Conservation (phyloP, 371 early-diverging fungal species). For the Apophysomyces ossiformis region DNA sequence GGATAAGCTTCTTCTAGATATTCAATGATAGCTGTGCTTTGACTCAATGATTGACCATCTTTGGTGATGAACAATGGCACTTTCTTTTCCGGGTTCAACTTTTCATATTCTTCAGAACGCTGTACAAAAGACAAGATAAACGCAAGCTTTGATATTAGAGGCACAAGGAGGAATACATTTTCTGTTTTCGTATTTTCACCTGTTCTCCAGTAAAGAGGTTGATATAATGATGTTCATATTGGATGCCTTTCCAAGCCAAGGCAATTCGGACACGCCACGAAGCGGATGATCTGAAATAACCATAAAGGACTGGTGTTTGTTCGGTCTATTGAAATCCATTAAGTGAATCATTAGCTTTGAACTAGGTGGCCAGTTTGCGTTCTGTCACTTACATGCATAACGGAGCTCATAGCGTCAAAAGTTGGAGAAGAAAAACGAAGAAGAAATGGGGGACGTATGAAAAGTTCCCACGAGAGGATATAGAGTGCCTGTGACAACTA, state of each 20-base stretch:
- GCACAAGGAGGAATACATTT: not conserved
- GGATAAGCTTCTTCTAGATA: slow-evolving; percentile 85
- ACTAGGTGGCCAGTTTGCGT: no score
- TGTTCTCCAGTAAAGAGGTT: slow-evolving; percentile 79
- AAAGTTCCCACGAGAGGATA: no score
- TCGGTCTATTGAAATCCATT: not conserved
- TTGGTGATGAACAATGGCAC: slow-evolving; percentile 73
- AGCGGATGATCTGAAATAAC: slow-evolving; percentile 79
- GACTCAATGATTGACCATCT: slow-evolving; percentile 60
- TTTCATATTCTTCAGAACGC: slow-evolving; percentile 55
- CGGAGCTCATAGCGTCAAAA: no score
- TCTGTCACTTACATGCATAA: no score
- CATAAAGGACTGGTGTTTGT: slow-evolving; percentile 63
- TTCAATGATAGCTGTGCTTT: slow-evolving; percentile 87
- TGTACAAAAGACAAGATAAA: slow-evolving; percentile 18
- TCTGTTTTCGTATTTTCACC: slow-evolving; percentile 27
- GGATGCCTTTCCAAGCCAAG: slow-evolving; percentile 75
- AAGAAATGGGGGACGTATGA: no score
- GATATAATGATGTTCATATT: slow-evolving; percentile 65
- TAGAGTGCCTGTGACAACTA: no score
- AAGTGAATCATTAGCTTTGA: not conserved
- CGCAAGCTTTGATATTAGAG: not conserved
- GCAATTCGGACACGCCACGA: slow-evolving; percentile 83
- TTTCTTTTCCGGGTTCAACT: slow-evolving; percentile 68
- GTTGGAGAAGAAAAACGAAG: no score